phyloP scores from a whole-genome alignment of 768 basidiomycete species.

The Mycena kentingensis region DNA sequence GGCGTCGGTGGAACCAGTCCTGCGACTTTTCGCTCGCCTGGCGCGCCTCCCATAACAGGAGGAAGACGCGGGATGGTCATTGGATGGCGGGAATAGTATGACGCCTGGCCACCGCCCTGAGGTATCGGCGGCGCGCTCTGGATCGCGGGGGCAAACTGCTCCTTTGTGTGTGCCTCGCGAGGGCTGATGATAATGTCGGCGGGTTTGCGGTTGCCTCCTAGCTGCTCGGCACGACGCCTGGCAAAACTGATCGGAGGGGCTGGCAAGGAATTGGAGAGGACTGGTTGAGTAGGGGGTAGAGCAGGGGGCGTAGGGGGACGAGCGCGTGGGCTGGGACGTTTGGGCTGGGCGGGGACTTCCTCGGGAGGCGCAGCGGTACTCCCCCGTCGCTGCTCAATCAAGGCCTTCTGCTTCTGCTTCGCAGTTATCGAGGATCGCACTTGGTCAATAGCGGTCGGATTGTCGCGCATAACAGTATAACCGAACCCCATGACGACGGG shows the following conservation, averaged over 20 bases:
- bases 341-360: conserved; percentile 6
- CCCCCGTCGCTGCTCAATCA: conserved; percentile 70
- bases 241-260: conserved; percentile 79
- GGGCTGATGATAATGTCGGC: conserved; percentile 81
- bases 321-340: background rate
- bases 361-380: conserved; percentile 52
- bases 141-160: conserved; percentile 64
- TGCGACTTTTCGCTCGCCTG: conserved; percentile 54
- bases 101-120: conserved; percentile 44
- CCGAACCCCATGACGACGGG: conserved; percentile 64
- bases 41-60: conserved; percentile 43
- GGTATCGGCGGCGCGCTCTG: conserved; percentile 77
- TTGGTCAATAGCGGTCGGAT: conserved; percentile 59
- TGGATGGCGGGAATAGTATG: conserved; percentile 47
- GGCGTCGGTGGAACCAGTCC: conserved; percentile 73
- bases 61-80: conserved; percentile 74
- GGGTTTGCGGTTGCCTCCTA: conserved; percentile 71
- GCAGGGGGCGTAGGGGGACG: conserved; percentile 31
- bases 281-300: conserved; percentile 22
- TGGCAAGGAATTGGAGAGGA: conserved; percentile 49
- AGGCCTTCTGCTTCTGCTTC: conserved; percentile 72
- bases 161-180: conserved; percentile 53
- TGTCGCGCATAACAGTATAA: conserved; percentile 54
- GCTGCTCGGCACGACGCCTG: conserved; percentile 66
- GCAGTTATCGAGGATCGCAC: conserved; percentile 61